Evolutionary conservation across 2,329 filamentous ascomycete genomes (phyloP), one percentile per base, ranked within the genome.

Genomic region (Pseudopithomyces chartarum): DNA sequence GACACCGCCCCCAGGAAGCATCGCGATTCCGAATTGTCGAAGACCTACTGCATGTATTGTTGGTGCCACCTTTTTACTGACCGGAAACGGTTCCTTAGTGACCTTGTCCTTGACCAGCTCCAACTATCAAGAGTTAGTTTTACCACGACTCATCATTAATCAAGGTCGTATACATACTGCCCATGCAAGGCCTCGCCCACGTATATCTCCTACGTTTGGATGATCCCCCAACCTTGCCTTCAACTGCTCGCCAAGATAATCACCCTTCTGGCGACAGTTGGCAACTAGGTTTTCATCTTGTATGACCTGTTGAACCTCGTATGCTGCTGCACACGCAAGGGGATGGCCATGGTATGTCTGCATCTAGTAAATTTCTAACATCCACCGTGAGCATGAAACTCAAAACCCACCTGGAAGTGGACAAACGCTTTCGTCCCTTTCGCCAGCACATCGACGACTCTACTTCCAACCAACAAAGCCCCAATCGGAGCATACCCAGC

Each of bases 281-380:
- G 78, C 74, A 0, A 90, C 46, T 4, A 59, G 42, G 2, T 39
- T 19, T 3, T 59, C 54, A 19, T 47, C 20, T 36, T 47, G 68
- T 19, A 90, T 80, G 29, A 87, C 82, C 33, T 73, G 74, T 63
- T 88, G 85, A 0, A 88, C 87, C 48, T 85, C 84, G 1, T 89
- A 76, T 0, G 85, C 87, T 0, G 87, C 82, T 0, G 85, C 76
- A 61, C 87, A 87, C 20, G 82, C 79, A 0, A 85, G 68, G 0
- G 86, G 83, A 59, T 87, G 86, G 1, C 80, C 82, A 60, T 88
- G 84, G 60, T 86, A 87, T 0, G 86, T 88, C 45, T 87, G 84
- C 0, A 15, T 32, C 20, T 26, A 44, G 22, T 15, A 44, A 23
- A 20, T n/a, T 15, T 13, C 22, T 15, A 13, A 15, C 7, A 15